Conservation (phyloP, 192 early-diverging fungal genomes). For the Umbelopsis isabellina region DNA sequence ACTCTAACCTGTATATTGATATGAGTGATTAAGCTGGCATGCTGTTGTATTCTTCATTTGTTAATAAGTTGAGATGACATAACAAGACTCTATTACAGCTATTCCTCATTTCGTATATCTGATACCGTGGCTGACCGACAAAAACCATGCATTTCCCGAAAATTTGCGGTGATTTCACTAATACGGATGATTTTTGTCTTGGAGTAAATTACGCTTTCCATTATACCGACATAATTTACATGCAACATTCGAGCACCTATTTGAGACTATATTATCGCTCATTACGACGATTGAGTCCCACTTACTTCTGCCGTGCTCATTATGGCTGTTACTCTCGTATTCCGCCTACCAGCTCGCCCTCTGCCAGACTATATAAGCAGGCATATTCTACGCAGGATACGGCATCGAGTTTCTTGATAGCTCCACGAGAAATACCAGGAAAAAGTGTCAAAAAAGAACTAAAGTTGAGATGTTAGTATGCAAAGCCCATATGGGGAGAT, state of each 20-base stretch:
- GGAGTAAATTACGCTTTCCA: no score
- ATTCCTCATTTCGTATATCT: no score
- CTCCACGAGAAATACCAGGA: conserved; percentile 13
- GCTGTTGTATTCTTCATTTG: no score
- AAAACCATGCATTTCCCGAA: no score
- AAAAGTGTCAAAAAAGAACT: conserved; percentile 5
- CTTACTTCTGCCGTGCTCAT: conserved; percentile 5
- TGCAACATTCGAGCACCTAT: background rate
- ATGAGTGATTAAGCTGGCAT: no score
- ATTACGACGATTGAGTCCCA: background rate
- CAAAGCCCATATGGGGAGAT: background rate
- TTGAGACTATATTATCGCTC: conserved; percentile 1
- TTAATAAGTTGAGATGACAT: no score
- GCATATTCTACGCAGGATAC: conserved; percentile 13
- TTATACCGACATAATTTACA: background rate
- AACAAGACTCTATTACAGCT: no score
- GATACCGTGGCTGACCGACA: background rate
- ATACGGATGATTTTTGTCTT: background rate
- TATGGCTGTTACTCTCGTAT: background rate
- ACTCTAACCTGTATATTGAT: no score
- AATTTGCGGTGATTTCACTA: conserved; percentile 2
- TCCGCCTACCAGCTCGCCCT: background rate
- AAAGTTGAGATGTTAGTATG: conserved; percentile 9
- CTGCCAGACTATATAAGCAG: background rate
- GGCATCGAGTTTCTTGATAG: background rate